These are phyloP conservation scores for Boletus reticulatus DNA, from an alignment of 768 basidiomycete species.

Conservation along the genomic window DNA sequence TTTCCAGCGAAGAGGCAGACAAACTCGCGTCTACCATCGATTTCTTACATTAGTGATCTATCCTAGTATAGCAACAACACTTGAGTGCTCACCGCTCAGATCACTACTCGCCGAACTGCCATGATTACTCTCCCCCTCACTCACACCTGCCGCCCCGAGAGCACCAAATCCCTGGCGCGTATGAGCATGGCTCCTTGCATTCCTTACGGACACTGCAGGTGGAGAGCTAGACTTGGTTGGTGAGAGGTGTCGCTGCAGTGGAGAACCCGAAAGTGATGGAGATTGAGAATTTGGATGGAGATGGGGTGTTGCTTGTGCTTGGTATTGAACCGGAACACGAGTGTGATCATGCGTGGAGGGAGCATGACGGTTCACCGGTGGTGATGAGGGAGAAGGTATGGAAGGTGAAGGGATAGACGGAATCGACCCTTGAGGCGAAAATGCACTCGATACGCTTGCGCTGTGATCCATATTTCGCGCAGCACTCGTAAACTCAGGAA, in stretches of 20 bases:
- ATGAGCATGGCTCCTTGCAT: constrained; percentile 49
- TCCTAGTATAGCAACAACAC: neutral
- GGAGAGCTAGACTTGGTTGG: constrained; percentile 61
- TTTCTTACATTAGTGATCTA: neutral
- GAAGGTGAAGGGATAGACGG: constrained; percentile 79
- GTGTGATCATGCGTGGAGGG: constrained; percentile 24
- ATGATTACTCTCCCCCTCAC: constrained; percentile 60
- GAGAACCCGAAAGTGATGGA: constrained; percentile 25
- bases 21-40: constrained; percentile 58
- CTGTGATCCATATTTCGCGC: constrained; percentile 53
- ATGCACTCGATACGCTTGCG: constrained; percentile 71
- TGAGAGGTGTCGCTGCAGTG: constrained; percentile 49
- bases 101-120: constrained; percentile 80
- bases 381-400: constrained; percentile 46
- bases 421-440: constrained; percentile 75
- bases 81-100: constrained; percentile 63
- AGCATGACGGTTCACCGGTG: constrained; percentile 26
- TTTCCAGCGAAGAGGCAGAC: constrained; percentile 77
- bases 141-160: constrained; percentile 40
- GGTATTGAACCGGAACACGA: constrained; percentile 1
- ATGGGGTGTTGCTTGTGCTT: constrained; percentile 5
- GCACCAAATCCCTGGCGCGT: constrained; percentile 43
- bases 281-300: constrained; percentile 18
- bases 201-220: constrained; percentile 54
- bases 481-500: constrained; percentile 31